Percentiles rank a stretch among this genome's conserved stretches.
phyloP scores from a whole-genome alignment of 306 rosid species.

The Mimosa pudica region DNA sequence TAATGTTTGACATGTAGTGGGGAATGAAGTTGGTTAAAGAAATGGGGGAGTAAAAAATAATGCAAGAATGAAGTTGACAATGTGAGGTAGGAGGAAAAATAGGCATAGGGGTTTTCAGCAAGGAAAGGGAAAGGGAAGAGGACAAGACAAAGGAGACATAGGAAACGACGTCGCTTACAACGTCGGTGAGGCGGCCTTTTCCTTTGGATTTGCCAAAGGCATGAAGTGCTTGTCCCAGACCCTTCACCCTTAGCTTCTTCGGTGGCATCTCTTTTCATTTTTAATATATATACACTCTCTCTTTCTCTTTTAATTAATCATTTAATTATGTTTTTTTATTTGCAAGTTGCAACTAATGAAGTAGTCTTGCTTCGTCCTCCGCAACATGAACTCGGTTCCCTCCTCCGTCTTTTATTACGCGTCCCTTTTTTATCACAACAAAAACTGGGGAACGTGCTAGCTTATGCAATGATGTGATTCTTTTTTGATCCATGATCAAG shows the following conservation, averaged over 20 bases:
- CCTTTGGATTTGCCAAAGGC: constrained; percentile 96
- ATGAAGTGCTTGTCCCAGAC: constrained; percentile 63
- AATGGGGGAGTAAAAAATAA: no score
- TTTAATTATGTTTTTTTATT: neutral
- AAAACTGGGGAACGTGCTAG: neutral
- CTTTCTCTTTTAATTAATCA: neutral
- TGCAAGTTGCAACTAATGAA: neutral
- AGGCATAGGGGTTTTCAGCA: neutral
- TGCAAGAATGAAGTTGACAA: constrained; percentile 29
- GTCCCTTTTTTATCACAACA: neutral
- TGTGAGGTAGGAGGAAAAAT: constrained; percentile 10
- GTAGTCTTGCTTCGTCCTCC: constrained; percentile 18
- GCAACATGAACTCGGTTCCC: neutral
- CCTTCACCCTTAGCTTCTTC: constrained; percentile 16
- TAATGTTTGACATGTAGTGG: neutral
- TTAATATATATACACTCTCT: neutral
- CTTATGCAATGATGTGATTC: neutral
- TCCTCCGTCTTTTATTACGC: no score
- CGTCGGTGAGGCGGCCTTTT: constrained; percentile 64
- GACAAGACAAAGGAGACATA: constrained; percentile 50
- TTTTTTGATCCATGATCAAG: no score
- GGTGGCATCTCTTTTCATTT: constrained; percentile 46
- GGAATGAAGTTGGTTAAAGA: neutral
- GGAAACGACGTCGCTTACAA: constrained; percentile 63
- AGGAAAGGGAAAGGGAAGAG: constrained; percentile 14